Evolutionary conservation across 2,329 filamentous ascomycete species (phyloP).

Genomic region (Beauveria asiatica): DNA sequence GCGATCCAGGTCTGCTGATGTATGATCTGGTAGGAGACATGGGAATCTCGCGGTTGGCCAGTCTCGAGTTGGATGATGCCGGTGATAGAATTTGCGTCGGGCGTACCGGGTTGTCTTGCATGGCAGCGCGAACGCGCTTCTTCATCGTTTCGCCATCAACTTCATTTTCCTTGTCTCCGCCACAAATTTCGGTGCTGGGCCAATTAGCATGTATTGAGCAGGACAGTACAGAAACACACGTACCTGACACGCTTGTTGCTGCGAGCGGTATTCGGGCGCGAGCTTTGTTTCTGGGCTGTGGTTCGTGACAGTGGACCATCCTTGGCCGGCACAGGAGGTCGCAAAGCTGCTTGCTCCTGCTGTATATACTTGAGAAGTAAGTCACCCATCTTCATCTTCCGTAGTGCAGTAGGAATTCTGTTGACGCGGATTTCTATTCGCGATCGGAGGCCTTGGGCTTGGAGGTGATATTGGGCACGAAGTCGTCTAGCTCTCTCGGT

Average conservation of each 20-base stretch:
- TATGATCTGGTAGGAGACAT: slow-evolving; percentile 49
- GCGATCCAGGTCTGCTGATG: slow-evolving; percentile 51
- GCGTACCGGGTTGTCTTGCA: slow-evolving; percentile 29
- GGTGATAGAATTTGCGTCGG: slow-evolving; percentile 66
- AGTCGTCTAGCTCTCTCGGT: slow-evolving; percentile 81
- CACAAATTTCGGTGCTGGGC: slow-evolving; percentile 49
- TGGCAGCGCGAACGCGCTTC: slow-evolving; percentile 48
- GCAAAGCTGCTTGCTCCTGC: slow-evolving; percentile 29
- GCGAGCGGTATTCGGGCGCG: slow-evolving; percentile 18
- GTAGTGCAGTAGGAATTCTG: slow-evolving; percentile 72
- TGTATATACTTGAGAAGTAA: slow-evolving; percentile 49
- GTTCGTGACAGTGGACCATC: slow-evolving; percentile 28
- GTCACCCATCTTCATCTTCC: slow-evolving; percentile 75
- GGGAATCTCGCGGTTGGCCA: slow-evolving; percentile 39
- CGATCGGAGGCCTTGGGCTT: slow-evolving; percentile 75
- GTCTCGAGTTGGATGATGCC: slow-evolving; percentile 70
- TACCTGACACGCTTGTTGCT: slow-evolving; percentile 45
- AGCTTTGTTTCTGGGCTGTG: slow-evolving; percentile 14
- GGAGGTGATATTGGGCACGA: slow-evolving; percentile 79
- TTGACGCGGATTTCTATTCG: slow-evolving; percentile 91
- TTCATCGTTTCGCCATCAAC: slow-evolving; percentile 57
- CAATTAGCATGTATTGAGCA: slow-evolving; percentile 20
- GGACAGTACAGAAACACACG: slow-evolving; percentile 16
- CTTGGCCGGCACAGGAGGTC: slow-evolving; percentile 42
- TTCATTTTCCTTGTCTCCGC: slow-evolving; percentile 71